Evolutionary conservation across 441 rosid species (phyloP).

Genomic region (Pelargonium fulgidum): DNA sequence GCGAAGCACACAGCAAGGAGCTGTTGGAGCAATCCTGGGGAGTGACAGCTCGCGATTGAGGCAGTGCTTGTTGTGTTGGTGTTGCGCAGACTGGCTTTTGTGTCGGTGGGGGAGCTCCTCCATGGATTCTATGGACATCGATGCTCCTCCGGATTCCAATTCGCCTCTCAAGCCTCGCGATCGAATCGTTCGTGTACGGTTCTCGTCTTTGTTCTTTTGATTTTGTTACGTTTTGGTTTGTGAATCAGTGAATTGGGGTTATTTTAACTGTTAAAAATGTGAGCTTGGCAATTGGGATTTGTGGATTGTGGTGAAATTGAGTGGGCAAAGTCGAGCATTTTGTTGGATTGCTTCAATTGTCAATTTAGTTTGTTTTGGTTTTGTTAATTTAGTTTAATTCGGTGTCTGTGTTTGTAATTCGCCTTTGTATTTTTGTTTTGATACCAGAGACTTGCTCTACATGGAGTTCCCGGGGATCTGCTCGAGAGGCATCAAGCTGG

Average conservation of each 20-base stretch:
- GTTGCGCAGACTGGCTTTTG: slow-evolving; percentile 41
- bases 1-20: not conserved
- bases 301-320: not conserved
- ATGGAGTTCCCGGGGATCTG: slow-evolving; percentile 52
- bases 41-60: slow-evolving; percentile 41
- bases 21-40: slow-evolving; percentile 41
- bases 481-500: slow-evolving; percentile 39
- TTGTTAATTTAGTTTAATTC: not conserved
- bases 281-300: slow-evolving; percentile 2
- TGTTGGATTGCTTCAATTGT: slow-evolving; percentile 2
- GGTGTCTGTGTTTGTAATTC: slow-evolving; percentile 12
- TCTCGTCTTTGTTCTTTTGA: not conserved
- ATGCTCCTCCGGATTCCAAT: slow-evolving; percentile 35
- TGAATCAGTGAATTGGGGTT: not conserved
- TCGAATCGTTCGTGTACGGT: slow-evolving; percentile 37
- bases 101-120: slow-evolving; percentile 27
- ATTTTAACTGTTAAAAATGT: not conserved
- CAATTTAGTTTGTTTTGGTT: not conserved
- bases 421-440: not conserved
- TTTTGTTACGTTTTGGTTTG: not conserved
- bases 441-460: slow-evolving; percentile 57
- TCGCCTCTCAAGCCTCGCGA: slow-evolving; percentile 35
- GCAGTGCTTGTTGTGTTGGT: slow-evolving; percentile 33
- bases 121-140: slow-evolving; percentile 51
- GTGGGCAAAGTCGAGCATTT: not conserved